Evolutionary conservation across 164 flowering plant genomes (phyloP), one percentile per base, ranked within the genome.

Genomic region (Vitis labrusca): DNA sequence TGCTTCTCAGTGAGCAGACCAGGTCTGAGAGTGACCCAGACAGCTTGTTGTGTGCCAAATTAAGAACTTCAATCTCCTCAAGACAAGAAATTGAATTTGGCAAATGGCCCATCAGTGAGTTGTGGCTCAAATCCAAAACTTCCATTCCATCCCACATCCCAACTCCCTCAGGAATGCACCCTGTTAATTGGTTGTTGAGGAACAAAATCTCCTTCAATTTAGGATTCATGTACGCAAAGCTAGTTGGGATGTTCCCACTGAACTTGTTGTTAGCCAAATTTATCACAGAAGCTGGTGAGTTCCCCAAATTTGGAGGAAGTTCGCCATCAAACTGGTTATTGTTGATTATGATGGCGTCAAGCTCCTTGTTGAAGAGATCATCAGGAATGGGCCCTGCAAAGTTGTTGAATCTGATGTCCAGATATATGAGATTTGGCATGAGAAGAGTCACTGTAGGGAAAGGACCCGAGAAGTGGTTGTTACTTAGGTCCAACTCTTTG

Each of bases 271-370:
- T 93, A 0, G 98, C 97, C n/a, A 95, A 70, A 49, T 84, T 95
- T 1, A 95, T 88, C 55, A 91, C 99, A 37, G 99, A 95, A 50
- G 99, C 98, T 0, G 85, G 88, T 0, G 99, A 92, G 64, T 82
- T 89, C 10, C 97, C 97, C 27, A 94, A 64, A 68, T 69, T 92
- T 23, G 64, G 61, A 3, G 99, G 99, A 10, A 94, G 71, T 67
- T 88, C 72, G 3, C 97, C 96, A 4, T 68, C 82, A 72, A 94
- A 94, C 13, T 77, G 76, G 80, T 94, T 94, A 72, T 91, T 75
- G 78, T 94, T 94, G 68, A 94, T 82, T 58, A 94, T 83, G 32
- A 94, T 85, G 13, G 97, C 97, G 69, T 90, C 92, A 10, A 94
- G 85, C 14, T 62, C 74, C 73, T 63, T 83, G 83, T 75, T 71